Base-by-base conservation (phyloP, 1,139 yeast genomes). In the Diutina mesorugosa region DNA sequence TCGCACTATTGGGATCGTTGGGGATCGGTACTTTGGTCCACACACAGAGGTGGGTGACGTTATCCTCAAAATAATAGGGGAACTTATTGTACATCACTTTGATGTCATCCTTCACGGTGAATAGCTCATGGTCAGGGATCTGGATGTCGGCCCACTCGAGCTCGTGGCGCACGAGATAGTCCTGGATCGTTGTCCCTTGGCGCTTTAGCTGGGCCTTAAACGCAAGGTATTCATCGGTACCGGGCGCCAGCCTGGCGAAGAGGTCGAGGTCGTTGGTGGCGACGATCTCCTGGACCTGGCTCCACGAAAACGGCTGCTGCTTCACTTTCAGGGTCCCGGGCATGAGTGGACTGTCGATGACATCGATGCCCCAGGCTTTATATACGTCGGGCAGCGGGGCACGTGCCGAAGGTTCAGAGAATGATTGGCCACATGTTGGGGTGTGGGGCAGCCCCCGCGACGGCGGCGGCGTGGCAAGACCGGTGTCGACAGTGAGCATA, bases 1-100 rank as follows among this genome's bases (percentile, higher is more conserved):
- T 83, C 78, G 83, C 78, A 74, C 71, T 72, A 72, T 77, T 74
- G 38, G 60, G 55, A 32, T 56, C 56, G 26, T 18, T 32, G 5
- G 55, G 56, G 16, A 66, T 63, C 14, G 63, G 59, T 21, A 60
- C 57, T 57, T 76, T 76, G 29, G 75, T 66, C 80, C 80, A 76
- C 38, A 75, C 69, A 59, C 80, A 76, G 57, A 75, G 65, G 62
- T 76, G 80, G 38, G 61, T 62, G 47, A 76, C 71, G 57, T 69
- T 69, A 0, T 59, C 54, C 21, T 69, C 74, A 59, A 76, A 73
- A 60, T 70, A 71, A 63, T 76, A 76, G 0, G 79, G 79, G 62
- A 75, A 76, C 60, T 74, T 76, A 62, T 76, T 76, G 59, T 63
- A 65, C 52, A 76, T 63, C 35, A 75, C 69, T 58, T 67, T 64